A percentile compares a stretch with the other conserved stretches of the same genome.
Conservation (phyloP, 768 basidiomycete species). For the Agaricus bisporus region DNA sequence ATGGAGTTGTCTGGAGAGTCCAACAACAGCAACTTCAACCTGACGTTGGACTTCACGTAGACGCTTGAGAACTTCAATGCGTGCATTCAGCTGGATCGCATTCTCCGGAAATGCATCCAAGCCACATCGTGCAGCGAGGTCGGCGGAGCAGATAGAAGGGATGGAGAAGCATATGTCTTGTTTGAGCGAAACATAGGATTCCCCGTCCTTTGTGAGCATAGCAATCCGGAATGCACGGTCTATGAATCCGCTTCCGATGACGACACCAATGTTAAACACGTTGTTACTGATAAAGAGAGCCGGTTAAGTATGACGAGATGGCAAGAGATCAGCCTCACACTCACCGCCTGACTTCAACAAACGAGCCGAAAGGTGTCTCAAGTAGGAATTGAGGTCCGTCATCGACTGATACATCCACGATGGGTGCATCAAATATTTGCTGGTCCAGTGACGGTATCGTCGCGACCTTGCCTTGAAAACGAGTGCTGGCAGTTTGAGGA, state of each 20-base stretch:
- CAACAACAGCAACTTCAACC: constrained; percentile 31
- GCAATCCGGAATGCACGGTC: constrained; percentile 14
- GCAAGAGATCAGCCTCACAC: constrained; percentile 9
- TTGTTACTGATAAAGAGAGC: constrained; percentile 20
- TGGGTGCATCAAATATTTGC: not conserved
- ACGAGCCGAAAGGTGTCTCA: constrained; percentile 32
- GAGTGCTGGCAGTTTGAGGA: too few relatives aligned
- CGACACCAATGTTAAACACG: constrained; percentile 21
- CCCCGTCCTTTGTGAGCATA: constrained; percentile 41
- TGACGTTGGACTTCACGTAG: constrained; percentile 47
- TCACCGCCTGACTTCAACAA: constrained; percentile 42
- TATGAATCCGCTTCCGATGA: constrained; percentile 19
- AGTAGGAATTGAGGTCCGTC: constrained; percentile 14
- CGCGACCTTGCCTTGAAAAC: not conserved
- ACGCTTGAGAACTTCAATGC: constrained; percentile 57
- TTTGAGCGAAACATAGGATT: constrained; percentile 40
- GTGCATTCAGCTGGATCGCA: constrained; percentile 42
- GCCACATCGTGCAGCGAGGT: constrained; percentile 47
- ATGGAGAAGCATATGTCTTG: constrained; percentile 56
- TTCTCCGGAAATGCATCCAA: constrained; percentile 19
- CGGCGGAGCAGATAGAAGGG: constrained; percentile 45
- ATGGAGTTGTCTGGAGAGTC: constrained; percentile 19
- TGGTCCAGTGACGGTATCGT: not conserved
- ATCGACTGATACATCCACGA: not conserved
- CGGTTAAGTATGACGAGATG: not conserved